Percentiles rank a stretch among this genome's conserved stretches.
These are phyloP conservation scores for Starmera amethionina DNA, from an alignment of 805 yeast genomes.

Conservation along the genomic window DNA sequence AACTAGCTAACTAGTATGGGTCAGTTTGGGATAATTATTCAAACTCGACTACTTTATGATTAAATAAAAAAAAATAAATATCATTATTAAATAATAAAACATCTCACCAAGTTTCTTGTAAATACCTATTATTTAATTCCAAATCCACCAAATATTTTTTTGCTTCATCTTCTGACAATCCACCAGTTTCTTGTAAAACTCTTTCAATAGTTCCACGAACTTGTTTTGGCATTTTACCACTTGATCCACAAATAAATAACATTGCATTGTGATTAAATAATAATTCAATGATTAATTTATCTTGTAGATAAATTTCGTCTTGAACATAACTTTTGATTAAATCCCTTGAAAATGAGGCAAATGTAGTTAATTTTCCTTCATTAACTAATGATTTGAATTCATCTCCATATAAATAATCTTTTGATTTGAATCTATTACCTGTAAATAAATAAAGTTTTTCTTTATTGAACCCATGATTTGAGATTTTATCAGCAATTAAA, in stretches of 20 bases:
- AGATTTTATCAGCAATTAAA: conserved; percentile 35
- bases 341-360: conserved; percentile 42
- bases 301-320: conserved; percentile 48
- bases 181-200: conserved; percentile 39
- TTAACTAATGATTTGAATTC: conserved; percentile 34
- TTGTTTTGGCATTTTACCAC: conserved; percentile 89
- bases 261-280: conserved; percentile 46
- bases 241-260: conserved; percentile 82
- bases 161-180: conserved; percentile 34
- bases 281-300: conserved; percentile 38
- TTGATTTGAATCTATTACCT: conserved; percentile 60
- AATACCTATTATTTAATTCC: conserved; percentile 58
- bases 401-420: conserved; percentile 59
- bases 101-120: conserved; percentile 82
- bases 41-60: too few species aligned
- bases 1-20: conserved; percentile 21
- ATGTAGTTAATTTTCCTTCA: conserved; percentile 28
- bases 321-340: conserved; percentile 62
- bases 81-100: background rate
- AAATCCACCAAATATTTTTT: conserved; percentile 40
- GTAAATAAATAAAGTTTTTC: conserved; percentile 47
- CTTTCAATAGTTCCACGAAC: conserved; percentile 73
- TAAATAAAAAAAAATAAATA: background rate
- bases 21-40: conserved; percentile 23
- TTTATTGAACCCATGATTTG: conserved; percentile 7